phyloP scores from a whole-genome alignment of 768 basidiomycete species.

The Leccinum arenicola region DNA sequence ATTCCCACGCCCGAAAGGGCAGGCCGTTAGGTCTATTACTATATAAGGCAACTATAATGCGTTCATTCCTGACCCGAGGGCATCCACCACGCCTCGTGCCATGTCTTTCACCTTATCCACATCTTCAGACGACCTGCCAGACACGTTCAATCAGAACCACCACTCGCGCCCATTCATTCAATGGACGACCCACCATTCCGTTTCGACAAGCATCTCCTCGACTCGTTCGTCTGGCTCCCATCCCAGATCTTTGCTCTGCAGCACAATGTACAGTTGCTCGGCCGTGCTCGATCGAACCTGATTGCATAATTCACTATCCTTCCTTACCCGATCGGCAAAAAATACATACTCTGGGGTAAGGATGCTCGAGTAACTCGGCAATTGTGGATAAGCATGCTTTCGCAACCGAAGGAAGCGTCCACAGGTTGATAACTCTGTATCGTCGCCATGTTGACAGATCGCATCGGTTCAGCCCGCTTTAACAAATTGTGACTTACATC shows the following conservation, averaged over 20 bases:
- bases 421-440: conserved; percentile 61
- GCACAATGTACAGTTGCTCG: conserved; percentile 75
- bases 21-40: background rate
- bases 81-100: conserved; percentile 39
- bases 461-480: conserved; percentile 10
- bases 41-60: conserved; percentile 16
- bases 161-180: conserved; percentile 8
- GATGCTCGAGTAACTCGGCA: conserved; percentile 66
- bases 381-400: conserved; percentile 45
- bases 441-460: conserved; percentile 13
- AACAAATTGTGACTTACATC: conserved; percentile 52
- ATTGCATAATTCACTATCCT: conserved; percentile 4
- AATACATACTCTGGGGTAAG: conserved; percentile 70
- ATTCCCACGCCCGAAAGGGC: conserved; percentile 24
- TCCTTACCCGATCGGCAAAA: conserved; percentile 9
- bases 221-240: conserved; percentile 57
- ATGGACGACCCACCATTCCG: conserved; percentile 62
- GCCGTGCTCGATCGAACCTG: conserved; percentile 81
- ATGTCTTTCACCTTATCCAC: conserved; percentile 36
- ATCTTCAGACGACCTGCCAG: conserved; percentile 48
- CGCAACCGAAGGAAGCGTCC: conserved; percentile 48
- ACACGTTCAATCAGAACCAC: conserved; percentile 28
- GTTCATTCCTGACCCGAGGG: conserved; percentile 34
- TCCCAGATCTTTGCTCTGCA: conserved; percentile 69
- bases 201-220: conserved; percentile 73